These are phyloP conservation scores for Zygnema cylindricum DNA, from an alignment of 139 green algal species.

Conservation along the genomic window DNA sequence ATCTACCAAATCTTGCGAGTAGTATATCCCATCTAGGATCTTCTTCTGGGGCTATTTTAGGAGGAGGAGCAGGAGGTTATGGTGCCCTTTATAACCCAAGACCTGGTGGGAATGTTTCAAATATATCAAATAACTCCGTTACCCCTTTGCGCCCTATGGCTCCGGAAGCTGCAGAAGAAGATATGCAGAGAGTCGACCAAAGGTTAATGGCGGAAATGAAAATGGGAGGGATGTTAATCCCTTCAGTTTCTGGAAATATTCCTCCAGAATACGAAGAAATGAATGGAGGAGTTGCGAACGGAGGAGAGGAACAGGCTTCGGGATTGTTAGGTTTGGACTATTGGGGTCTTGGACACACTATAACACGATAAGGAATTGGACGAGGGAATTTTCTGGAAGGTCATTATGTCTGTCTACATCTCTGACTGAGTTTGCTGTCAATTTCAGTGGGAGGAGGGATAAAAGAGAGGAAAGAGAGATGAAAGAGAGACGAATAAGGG, in stretches of 20 bases:
- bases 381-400: too few species aligned
- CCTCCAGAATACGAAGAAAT: not conserved
- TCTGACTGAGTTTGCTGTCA: too few species aligned
- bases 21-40: too few species aligned
- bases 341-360: not conserved
- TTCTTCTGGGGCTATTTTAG: too few species aligned
- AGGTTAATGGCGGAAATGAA: not conserved
- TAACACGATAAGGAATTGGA: not conserved
- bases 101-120: too few species aligned
- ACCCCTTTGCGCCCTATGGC: not conserved
- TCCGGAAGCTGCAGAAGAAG: not conserved
- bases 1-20: too few species aligned
- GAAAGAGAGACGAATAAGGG: too few species aligned
- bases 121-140: not conserved
- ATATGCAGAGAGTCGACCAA: not conserved
- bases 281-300: not conserved
- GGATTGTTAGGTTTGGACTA: not conserved
- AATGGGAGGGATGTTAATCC: not conserved
- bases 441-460: too few species aligned
- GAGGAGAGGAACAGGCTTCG: not conserved
- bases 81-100: too few species aligned
- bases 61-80: too few species aligned
- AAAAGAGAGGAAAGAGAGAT: too few species aligned
- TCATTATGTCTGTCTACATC: too few species aligned
- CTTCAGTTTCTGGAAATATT: not conserved